Evolutionary conservation across 1,284 basidiomycete species (phyloP).

Genomic region (Trichosporon sp.): DNA sequence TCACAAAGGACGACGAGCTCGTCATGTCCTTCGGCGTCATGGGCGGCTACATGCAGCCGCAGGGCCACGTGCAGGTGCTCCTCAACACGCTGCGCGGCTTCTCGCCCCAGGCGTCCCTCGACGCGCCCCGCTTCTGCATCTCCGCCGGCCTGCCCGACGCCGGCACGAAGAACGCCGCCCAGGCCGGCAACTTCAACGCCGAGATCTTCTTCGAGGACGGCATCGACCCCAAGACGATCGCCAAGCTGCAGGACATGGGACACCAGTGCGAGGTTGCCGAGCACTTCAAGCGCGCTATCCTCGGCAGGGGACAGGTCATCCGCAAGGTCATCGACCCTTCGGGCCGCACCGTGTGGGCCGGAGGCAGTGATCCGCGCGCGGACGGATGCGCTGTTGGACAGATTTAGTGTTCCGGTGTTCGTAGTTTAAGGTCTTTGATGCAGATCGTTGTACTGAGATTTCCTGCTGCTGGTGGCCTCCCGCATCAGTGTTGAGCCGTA

Average conservation of each 20-base stretch:
- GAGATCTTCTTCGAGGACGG: slow-evolving; percentile 78
- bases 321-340: slow-evolving; percentile 69
- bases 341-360: slow-evolving; percentile 69
- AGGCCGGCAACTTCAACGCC: slow-evolving; percentile 61
- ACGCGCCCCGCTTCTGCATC: slow-evolving; percentile 89
- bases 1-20: slow-evolving; percentile 70
- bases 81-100: slow-evolving; percentile 77
- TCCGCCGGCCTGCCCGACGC: slow-evolving; percentile 72
- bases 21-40: slow-evolving; percentile 87
- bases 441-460: neutral
- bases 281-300: slow-evolving; percentile 63
- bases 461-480: no score
- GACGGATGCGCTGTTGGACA: slow-evolving; percentile 87
- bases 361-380: slow-evolving; percentile 76
- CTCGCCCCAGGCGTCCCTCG: slow-evolving; percentile 75
- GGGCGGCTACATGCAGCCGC: slow-evolving; percentile 54
- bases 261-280: slow-evolving; percentile 66
- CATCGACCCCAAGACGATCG: slow-evolving; percentile 59
- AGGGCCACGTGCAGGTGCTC: slow-evolving; percentile 56
- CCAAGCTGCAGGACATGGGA: slow-evolving; percentile 72
- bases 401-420: slow-evolving; percentile 53
- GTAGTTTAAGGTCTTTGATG: neutral
- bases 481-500: no score
- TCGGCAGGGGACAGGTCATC: slow-evolving; percentile 89
- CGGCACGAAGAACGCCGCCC: slow-evolving; percentile 48